Percentiles rank a stretch among this genome's conserved stretches.
These are phyloP conservation scores for Oryza punctata DNA, from an alignment of 176 grass and related monocot genomes.

Conservation along the genomic window DNA sequence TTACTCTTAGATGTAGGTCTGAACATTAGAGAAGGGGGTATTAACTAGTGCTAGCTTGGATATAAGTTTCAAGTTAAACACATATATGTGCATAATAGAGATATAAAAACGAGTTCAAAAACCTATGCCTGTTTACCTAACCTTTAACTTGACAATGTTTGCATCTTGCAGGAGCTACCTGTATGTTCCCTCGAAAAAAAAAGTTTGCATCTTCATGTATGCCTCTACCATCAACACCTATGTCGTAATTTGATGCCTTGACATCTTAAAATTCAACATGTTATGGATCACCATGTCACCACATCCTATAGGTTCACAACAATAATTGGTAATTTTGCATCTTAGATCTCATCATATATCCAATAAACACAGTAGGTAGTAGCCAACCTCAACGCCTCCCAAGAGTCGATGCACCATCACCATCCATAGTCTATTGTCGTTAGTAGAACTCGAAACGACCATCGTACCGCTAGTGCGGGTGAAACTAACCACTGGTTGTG, in stretches of 20 bases:
- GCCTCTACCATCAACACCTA: background rate
- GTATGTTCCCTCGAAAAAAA: too few relatives aligned
- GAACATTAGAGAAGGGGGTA: background rate
- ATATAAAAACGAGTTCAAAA: background rate
- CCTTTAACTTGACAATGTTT: background rate
- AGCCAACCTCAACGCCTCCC: background rate
- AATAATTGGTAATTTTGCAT: background rate
- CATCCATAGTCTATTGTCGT: background rate
- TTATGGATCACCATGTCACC: background rate
- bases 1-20: background rate
- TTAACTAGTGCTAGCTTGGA: background rate
- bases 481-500: too few relatives aligned
- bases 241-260: background rate
- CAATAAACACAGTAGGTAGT: background rate
- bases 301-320: background rate
- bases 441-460: background rate
- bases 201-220: background rate
- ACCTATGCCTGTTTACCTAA: background rate
- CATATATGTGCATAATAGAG: background rate
- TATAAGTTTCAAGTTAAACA: background rate
- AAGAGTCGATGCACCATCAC: background rate
- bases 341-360: background rate
- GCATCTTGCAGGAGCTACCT: too few relatives aligned
- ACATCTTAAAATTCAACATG: background rate
- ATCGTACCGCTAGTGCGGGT: background rate